Evolutionary conservation across 2,329 filamentous ascomycete species (phyloP).

Genomic region (Hymenoscyphus occultus): DNA sequence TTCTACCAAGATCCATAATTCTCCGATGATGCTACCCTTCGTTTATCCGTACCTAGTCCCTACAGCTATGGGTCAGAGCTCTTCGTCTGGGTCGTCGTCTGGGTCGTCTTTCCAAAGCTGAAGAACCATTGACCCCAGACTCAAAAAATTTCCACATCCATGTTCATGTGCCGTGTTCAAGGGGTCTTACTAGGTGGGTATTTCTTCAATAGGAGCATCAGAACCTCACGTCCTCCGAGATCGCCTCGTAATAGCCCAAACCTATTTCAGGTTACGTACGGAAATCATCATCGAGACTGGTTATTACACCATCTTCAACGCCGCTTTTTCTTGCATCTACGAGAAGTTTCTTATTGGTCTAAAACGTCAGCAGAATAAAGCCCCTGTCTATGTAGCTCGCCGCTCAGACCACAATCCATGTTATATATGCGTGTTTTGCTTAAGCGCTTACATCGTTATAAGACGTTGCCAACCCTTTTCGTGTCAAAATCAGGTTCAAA

Average conservation of each 20-base stretch:
- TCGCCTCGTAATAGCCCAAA: not conserved
- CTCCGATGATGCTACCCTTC: not conserved
- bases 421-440: not conserved
- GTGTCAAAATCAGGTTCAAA: not conserved
- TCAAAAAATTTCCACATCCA: not conserved
- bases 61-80: not conserved
- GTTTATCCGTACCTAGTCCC: not conserved
- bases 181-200: not conserved
- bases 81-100: not conserved
- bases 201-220: not conserved
- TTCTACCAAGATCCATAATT: not conserved
- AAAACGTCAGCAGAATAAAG: no score
- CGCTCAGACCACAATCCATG: not conserved
- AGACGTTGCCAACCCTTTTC: not conserved
- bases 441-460: not conserved
- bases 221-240: not conserved
- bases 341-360: no score
- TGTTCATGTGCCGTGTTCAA: not conserved
- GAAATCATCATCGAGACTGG: not conserved
- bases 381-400: no score
- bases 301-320: not conserved
- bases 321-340: not conserved
- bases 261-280: not conserved
- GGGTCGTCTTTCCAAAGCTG: not conserved
- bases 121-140: not conserved